Evolutionary conservation across 495 filamentous ascomycete species (phyloP).

Genomic region (Penicillium ucsense): DNA sequence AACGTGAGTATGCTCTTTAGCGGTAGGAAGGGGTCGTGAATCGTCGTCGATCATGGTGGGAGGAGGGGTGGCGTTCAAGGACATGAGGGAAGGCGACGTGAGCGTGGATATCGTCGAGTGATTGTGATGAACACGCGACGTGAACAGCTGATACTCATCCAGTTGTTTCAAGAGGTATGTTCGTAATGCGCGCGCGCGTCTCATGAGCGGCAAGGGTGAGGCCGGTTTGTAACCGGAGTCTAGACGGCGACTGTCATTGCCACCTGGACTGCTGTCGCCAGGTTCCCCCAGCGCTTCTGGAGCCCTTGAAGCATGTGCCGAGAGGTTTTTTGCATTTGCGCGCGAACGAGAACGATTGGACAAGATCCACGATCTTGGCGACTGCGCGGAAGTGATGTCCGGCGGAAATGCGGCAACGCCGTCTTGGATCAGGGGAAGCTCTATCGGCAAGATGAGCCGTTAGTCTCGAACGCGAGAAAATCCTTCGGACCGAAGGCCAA

Average conservation of each 20-base stretch:
- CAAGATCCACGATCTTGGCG: conserved; percentile 8
- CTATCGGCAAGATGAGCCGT: not conserved
- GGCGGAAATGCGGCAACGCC: conserved; percentile 4
- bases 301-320: conserved; percentile 2
- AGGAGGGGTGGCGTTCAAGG: conserved; percentile 8
- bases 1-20: not conserved
- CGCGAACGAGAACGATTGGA: conserved; percentile 8
- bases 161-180: conserved; percentile 23
- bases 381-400: conserved; percentile 3
- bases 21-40: conserved; percentile 1
- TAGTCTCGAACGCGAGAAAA: too few species aligned
- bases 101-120: conserved; percentile 2
- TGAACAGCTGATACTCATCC: conserved; percentile 21
- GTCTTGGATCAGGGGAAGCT: conserved; percentile 17
- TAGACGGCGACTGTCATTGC: conserved; percentile 13
- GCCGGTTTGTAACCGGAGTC: conserved; percentile 14
- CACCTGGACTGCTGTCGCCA: conserved; percentile 12
- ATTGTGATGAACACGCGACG: conserved; percentile 16
- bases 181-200: conserved; percentile 27
- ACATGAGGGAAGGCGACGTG: conserved; percentile 5
- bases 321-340: conserved; percentile 6
- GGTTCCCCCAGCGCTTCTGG: not conserved
- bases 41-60: conserved; percentile 8
- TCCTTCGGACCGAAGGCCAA: too few species aligned
- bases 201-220: conserved; percentile 11